Percentiles rank a stretch among this genome's conserved stretches.
Conservation (phyloP, 2,329 filamentous ascomycete genomes). For the Dactylonectria macrodidyma region DNA sequence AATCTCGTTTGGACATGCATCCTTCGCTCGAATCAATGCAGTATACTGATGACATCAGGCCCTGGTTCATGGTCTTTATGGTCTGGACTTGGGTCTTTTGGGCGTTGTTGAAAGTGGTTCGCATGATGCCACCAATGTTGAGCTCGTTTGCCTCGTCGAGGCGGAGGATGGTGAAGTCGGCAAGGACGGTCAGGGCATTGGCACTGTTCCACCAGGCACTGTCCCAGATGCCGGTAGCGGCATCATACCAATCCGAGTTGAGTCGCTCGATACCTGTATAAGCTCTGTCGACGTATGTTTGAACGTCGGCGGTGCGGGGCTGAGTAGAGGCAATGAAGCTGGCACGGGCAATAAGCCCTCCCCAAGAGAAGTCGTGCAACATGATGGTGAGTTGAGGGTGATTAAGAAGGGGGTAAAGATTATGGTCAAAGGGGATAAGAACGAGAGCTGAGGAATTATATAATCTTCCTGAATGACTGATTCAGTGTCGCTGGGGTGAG, state of each 20-base stretch:
- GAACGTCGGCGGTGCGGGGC: constrained; percentile 32
- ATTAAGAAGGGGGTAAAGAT: neutral
- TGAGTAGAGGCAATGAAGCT: constrained; percentile 37
- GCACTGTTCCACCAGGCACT: constrained; percentile 82
- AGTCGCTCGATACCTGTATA: constrained; percentile 59
- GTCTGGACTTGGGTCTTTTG: constrained; percentile 57
- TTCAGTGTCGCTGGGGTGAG: constrained; percentile 24
- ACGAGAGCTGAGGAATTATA: constrained; percentile 22
- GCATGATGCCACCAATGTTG: constrained; percentile 57
- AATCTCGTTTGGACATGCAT: constrained; percentile 53
- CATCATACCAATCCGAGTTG: constrained; percentile 73
- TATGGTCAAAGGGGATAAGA: constrained; percentile 3
- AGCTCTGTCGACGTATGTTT: constrained; percentile 53
- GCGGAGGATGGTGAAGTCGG: constrained; percentile 64
- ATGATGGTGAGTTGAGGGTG: constrained; percentile 35
- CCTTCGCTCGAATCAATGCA: constrained; percentile 48
- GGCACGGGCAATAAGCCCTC: constrained; percentile 39
- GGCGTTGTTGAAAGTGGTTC: constrained; percentile 63
- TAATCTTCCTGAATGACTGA: constrained; percentile 25
- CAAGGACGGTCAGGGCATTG: constrained; percentile 75
- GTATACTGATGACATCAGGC: constrained; percentile 57
- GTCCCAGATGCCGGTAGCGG: constrained; percentile 73
- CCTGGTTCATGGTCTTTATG: constrained; percentile 56
- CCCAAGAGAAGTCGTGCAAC: constrained; percentile 44
- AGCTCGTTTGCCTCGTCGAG: constrained; percentile 53